Evolutionary conservation across 352 stramenopile species (phyloP).

Genomic region (Globisporangium uncinulatum): DNA sequence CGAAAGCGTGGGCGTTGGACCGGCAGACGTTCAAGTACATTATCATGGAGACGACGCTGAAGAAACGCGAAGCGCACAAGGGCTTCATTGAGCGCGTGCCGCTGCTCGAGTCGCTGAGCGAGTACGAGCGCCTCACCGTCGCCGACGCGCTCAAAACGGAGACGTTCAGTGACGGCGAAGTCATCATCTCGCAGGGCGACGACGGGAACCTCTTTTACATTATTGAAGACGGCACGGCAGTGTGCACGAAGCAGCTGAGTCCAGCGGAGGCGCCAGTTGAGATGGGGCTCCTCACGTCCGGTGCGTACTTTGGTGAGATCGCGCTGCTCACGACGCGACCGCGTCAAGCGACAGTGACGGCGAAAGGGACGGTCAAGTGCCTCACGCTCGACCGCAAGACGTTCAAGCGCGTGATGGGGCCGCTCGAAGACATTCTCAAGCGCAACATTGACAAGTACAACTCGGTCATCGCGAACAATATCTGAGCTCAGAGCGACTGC

Average conservation of each 20-base stretch:
- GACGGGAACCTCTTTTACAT: slow-evolving; percentile 90
- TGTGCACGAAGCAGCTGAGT: slow-evolving; percentile 81
- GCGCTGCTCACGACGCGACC: slow-evolving; percentile 92
- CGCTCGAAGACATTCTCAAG: slow-evolving; percentile 88
- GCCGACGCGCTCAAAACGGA: slow-evolving; percentile 78
- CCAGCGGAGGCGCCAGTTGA: slow-evolving; percentile 59
- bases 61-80: slow-evolving; percentile 84
- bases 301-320: slow-evolving; percentile 96
- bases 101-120: slow-evolving; percentile 87
- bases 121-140: slow-evolving; percentile 88
- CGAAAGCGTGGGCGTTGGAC: slow-evolving; percentile 91
- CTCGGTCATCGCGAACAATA: slow-evolving; percentile 86
- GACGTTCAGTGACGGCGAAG: slow-evolving; percentile 81
- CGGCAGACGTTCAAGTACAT: slow-evolving; percentile 90
- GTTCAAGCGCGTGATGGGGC: slow-evolving; percentile 90
- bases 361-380: slow-evolving; percentile 83
- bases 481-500: slow-evolving; percentile 33
- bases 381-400: slow-evolving; percentile 90
- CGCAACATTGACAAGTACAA: slow-evolving; percentile 91
- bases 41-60: slow-evolving; percentile 89
- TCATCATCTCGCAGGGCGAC: slow-evolving; percentile 89
- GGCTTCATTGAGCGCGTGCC: slow-evolving; percentile 87
- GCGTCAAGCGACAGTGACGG: slow-evolving; percentile 86
- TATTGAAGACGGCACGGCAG: slow-evolving; percentile 78
- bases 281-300: slow-evolving; percentile 86